Conservation (phyloP, 73 alveolate genomes). For the Symbiodinium natans region DNA sequence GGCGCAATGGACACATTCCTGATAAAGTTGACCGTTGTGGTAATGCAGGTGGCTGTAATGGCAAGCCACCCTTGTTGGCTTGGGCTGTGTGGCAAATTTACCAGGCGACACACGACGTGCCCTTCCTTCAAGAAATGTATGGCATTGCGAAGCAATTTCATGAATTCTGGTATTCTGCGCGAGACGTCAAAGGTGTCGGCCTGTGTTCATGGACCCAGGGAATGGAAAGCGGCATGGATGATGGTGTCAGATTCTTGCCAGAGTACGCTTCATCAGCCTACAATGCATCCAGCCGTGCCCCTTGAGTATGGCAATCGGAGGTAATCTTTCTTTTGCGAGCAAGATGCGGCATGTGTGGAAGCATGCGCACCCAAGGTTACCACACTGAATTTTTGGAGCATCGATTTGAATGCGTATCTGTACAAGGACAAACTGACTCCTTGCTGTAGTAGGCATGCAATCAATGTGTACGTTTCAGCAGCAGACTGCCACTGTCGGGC, state of each 20-base stretch:
- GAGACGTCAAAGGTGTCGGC: conserved; percentile 55
- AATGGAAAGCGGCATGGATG: conserved; percentile 92
- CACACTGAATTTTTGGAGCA: conserved; percentile 58
- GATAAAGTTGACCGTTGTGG: conserved; percentile 89
- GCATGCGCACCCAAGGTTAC: conserved; percentile 8
- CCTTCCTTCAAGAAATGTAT: conserved; percentile 65
- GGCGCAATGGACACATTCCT: conserved; percentile 41
- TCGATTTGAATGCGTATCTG: conserved; percentile 65
- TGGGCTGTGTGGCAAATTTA: conserved; percentile 80
- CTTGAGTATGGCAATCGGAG: background rate
- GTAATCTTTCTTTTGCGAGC: background rate
- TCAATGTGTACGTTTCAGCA: background rate
- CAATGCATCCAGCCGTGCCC: conserved; percentile 35
- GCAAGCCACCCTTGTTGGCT: conserved; percentile 67
- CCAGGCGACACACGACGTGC: background rate
- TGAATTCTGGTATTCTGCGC: conserved; percentile 49
- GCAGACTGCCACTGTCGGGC: background rate
- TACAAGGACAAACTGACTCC: conserved; percentile 49
- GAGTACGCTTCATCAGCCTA: conserved; percentile 27
- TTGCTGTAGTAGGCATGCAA: background rate
- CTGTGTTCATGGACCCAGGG: conserved; percentile 86
- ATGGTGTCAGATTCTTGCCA: conserved; percentile 62
- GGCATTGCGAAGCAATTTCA: background rate
- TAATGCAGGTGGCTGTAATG: conserved; percentile 68
- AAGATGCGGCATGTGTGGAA: background rate